These are phyloP conservation scores for Chenopodium quinoa DNA, from an alignment of 148 eudicot genomes.

Conservation along the genomic window DNA sequence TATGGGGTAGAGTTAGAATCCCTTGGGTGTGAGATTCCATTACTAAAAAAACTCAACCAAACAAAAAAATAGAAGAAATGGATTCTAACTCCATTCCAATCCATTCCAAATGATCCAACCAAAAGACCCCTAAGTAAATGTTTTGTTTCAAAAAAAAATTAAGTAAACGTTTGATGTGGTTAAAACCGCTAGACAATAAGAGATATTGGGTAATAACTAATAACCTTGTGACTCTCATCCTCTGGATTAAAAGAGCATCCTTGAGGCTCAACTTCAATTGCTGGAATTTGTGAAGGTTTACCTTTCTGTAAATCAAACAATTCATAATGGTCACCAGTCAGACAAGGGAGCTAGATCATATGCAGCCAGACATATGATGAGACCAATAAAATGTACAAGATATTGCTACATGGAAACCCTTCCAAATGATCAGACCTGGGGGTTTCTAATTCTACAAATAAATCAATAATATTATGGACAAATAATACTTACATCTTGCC, in stretches of 20 bases:
- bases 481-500: background rate
- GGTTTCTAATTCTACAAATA: background rate
- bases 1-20: too few species aligned
- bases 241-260: slow-evolving; percentile 94
- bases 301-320: slow-evolving; percentile 37
- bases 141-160: too few species aligned
- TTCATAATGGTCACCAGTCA: slow-evolving; percentile 14
- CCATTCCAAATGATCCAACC: too few species aligned
- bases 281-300: slow-evolving; percentile 66
- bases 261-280: slow-evolving; percentile 85
- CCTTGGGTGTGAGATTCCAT: too few species aligned
- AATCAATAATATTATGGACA: background rate
- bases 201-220: slow-evolving; percentile 31
- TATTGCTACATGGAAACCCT: background rate
- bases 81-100: too few species aligned
- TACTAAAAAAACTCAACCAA: too few species aligned
- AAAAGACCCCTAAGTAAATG: too few species aligned
- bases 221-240: slow-evolving; percentile 83
- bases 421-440: background rate
- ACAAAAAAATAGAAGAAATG: too few species aligned
- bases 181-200: background rate
- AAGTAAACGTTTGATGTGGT: background rate
- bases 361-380: background rate
- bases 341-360: background rate
- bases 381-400: background rate